These are phyloP conservation scores for Boletus barrowsii DNA, from an alignment of 768 basidiomycete genomes.

Conservation along the genomic window DNA sequence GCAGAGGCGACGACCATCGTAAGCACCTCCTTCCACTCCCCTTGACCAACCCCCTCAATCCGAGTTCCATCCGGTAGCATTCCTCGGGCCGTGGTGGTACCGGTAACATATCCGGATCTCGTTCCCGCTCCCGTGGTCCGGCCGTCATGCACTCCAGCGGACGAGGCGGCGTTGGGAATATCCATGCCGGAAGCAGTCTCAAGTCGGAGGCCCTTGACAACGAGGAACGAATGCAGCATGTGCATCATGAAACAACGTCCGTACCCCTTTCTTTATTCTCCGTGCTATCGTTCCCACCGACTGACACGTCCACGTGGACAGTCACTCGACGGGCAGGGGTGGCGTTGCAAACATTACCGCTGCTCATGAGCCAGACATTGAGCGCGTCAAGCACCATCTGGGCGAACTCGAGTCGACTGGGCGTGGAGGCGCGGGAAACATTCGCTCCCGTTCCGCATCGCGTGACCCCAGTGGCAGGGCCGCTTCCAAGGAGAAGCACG, in stretches of 20 bases:
- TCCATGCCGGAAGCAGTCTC: conserved; percentile 32
- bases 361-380: conserved; percentile 36
- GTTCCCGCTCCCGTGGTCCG: conserved; percentile 48
- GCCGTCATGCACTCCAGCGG: conserved; percentile 47
- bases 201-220: conserved; percentile 29
- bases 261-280: conserved; percentile 16
- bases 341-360: conserved; percentile 60
- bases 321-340: conserved; percentile 69
- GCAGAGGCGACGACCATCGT: conserved; percentile 35
- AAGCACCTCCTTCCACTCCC: conserved; percentile 14
- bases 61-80: conserved; percentile 32
- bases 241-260: conserved; percentile 39
- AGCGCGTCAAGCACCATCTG: conserved; percentile 26
- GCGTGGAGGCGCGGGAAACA: conserved; percentile 64
- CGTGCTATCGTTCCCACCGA: neutral
- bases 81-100: conserved; percentile 64
- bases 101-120: conserved; percentile 56
- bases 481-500: conserved; percentile 30
- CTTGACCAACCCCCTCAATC: neutral
- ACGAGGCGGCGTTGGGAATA: conserved; percentile 64
- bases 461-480: conserved; percentile 27
- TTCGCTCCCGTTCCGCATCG: conserved; percentile 40
- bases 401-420: conserved; percentile 43
- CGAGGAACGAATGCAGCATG: conserved; percentile 33
- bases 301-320: conserved; percentile 22